Percentiles rank a stretch among this genome's conserved stretches.
Evolutionary conservation across 2,329 filamentous ascomycete genomes (phyloP).

Genomic region (Hyphodiscus sp.): DNA sequence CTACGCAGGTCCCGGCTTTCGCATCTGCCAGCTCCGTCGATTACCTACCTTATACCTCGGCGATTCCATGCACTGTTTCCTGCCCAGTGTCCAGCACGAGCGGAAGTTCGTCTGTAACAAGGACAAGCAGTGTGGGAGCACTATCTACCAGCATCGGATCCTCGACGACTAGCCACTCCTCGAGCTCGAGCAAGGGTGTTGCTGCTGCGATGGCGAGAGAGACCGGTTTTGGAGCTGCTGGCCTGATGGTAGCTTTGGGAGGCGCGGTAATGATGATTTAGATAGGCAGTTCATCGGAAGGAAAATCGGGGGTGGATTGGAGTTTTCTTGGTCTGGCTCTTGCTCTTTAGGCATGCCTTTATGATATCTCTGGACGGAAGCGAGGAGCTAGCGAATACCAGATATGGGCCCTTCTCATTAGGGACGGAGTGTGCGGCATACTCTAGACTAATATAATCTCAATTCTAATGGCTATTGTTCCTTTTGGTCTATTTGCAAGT

Average conservation of each 20-base stretch:
- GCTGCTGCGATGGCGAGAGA: constrained; percentile 11
- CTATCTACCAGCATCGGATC: not conserved
- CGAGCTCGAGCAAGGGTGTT: constrained; percentile 10
- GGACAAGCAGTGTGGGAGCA: not conserved
- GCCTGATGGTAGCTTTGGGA: constrained; percentile 13
- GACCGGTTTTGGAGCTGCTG: constrained; percentile 15
- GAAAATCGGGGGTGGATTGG: not conserved
- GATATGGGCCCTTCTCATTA: too few species aligned
- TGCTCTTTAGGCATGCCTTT: too few species aligned
- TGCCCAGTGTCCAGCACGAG: constrained; percentile 24
- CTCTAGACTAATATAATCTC: too few species aligned
- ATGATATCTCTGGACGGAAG: too few species aligned
- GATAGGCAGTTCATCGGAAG: not conserved
- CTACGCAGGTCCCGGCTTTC: constrained; percentile 32
- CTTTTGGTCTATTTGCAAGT: too few species aligned
- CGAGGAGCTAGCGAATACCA: too few species aligned
- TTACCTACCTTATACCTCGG: constrained; percentile 34
- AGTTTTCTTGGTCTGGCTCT: not conserved
- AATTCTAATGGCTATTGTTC: too few species aligned
- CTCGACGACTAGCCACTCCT: constrained; percentile 20
- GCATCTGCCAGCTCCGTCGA: constrained; percentile 20
- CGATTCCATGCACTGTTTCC: constrained; percentile 36
- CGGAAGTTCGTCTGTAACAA: not conserved
- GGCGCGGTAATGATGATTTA: constrained; percentile 16
- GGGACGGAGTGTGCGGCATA: too few species aligned